phyloP scores from a whole-genome alignment of 352 stramenopile genomes.

The Halophytophthora batemanensis region DNA sequence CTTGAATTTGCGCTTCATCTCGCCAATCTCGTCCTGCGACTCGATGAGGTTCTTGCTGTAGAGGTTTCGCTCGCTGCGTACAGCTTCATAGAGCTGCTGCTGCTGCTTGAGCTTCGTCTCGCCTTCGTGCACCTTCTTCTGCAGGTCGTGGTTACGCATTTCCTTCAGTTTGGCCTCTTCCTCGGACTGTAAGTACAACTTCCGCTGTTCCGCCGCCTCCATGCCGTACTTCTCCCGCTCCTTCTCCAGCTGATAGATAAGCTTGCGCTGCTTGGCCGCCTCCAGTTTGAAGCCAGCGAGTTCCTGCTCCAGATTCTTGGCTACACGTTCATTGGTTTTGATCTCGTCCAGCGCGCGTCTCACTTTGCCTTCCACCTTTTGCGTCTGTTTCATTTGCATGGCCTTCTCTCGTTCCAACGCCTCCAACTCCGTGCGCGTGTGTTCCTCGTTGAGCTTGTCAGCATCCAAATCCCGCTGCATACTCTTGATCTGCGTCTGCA shows the following conservation, averaged over 20 bases:
- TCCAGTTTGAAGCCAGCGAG: conserved; percentile 82
- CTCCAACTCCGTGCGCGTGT: conserved; percentile 71
- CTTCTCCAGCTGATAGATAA: conserved; percentile 91
- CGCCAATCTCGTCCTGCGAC: conserved; percentile 93
- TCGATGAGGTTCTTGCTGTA: conserved; percentile 97
- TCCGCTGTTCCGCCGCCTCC: conserved; percentile 81
- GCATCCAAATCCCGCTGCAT: conserved; percentile 77
- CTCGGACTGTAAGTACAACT: conserved; percentile 81
- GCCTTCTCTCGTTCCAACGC: conserved; percentile 86
- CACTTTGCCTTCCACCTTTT: conserved; percentile 82
- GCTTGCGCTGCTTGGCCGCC: conserved; percentile 85
- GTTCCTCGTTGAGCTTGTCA: conserved; percentile 78
- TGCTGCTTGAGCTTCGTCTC: conserved; percentile 96
- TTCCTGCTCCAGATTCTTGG: conserved; percentile 83
- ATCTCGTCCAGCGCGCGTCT: conserved; percentile 88
- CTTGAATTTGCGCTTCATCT: conserved; percentile 97
- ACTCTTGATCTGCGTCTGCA: conserved; percentile 83
- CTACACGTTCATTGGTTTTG: conserved; percentile 91
- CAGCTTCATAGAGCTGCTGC: conserved; percentile 94
- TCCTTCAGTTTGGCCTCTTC: conserved; percentile 79
- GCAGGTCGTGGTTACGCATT: conserved; percentile 79
- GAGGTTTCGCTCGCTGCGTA: conserved; percentile 93
- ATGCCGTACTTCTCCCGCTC: conserved; percentile 92
- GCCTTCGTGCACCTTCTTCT: conserved; percentile 87
- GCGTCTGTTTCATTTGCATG: conserved; percentile 79